Conservation (phyloP, 2,329 filamentous ascomycete species). For the Neonectria hederae region DNA sequence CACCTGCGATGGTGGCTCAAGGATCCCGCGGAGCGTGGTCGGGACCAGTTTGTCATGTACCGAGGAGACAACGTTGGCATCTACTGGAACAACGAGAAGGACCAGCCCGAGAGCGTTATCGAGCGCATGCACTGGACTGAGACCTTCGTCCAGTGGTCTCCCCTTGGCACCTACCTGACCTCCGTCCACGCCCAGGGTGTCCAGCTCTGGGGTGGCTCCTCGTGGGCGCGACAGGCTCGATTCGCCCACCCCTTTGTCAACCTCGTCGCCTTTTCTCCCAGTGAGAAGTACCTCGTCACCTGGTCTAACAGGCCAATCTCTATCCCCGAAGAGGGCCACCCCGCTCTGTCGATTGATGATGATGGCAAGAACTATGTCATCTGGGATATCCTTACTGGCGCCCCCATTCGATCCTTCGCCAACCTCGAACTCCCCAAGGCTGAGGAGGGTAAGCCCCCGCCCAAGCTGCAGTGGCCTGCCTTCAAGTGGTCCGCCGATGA, state of each 20-base stretch:
- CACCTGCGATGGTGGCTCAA: constrained; percentile 94
- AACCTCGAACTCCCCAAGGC: constrained; percentile 80
- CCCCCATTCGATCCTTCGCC: constrained; percentile 91
- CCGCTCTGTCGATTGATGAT: constrained; percentile 86
- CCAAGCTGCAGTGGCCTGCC: constrained; percentile 96
- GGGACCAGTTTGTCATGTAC: constrained; percentile 97
- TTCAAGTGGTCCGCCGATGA: constrained; percentile 99
- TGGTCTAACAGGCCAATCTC: constrained; percentile 96
- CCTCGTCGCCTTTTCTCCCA: constrained; percentile 93
- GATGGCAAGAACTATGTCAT: constrained; percentile 99
- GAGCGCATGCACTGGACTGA: constrained; percentile 98
- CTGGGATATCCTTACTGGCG: constrained; percentile 92
- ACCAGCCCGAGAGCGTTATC: constrained; percentile 85
- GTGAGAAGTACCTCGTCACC: constrained; percentile 92
- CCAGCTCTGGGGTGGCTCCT: constrained; percentile 92
- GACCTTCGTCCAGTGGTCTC: constrained; percentile 98
- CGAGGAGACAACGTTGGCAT: constrained; percentile 91
- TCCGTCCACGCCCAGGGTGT: constrained; percentile 97
- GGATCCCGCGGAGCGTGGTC: constrained; percentile 79
- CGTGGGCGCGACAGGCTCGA: constrained; percentile 89
- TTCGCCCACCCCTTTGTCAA: constrained; percentile 97
- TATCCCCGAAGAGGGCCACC: constrained; percentile 87
- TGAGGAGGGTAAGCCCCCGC: constrained; percentile 69
- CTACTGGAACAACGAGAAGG: constrained; percentile 98
- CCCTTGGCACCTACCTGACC: constrained; percentile 90